Base-by-base conservation (phyloP, 2,329 filamentous ascomycete species). In the Cadophora sp. region DNA sequence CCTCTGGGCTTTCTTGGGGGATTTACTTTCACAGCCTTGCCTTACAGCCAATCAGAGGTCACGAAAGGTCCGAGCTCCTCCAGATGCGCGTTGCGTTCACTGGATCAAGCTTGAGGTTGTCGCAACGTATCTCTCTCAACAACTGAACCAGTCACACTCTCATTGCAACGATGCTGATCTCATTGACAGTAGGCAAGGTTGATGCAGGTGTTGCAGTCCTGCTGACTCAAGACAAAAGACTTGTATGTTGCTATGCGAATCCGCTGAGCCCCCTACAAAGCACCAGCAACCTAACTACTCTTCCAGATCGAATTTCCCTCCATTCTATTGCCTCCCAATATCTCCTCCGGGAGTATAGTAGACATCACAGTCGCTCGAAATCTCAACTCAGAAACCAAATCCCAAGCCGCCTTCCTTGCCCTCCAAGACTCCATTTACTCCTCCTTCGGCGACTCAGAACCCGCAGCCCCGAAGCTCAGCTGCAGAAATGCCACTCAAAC, bases 401-500 rank as follows among this genome's bases (percentile, higher is more conserved):
- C 93, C 69, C 89, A 93, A 75, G 85, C 89, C 68, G 86, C 89
- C 71, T 99, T 99, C 85, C 85, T 91, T 72, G 82, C 87, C 37
- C 91, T 99, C n/a, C 96, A 99, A 83, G 89, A 92, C 76, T 90
- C 91, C 75, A 98, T 99, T 82, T 91, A 92, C 81, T 85, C 87
- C 74, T 91, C 92, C 64, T 98, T 98, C 79, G 96, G 96, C 74
- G 88, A 92, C 73, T 84, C 87, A 69, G 90, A 93, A 67, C 96
- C 96, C 37, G 82, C 87, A 27, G 84, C 91, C 0, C 96, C 96
- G 8, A 81, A 92, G 62, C 89, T 99, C 43, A 92, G 94, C 77
- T 97, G 96, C 81, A 92, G 94, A 81, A 99, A 98, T 85, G 94
- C 95, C 65, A 99, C 96, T 0, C 96, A 99, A 81, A 99, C 96